These are phyloP conservation scores for Vitis hybrid DNA, from an alignment of 177 flowering plant species.

Conservation along the genomic window DNA sequence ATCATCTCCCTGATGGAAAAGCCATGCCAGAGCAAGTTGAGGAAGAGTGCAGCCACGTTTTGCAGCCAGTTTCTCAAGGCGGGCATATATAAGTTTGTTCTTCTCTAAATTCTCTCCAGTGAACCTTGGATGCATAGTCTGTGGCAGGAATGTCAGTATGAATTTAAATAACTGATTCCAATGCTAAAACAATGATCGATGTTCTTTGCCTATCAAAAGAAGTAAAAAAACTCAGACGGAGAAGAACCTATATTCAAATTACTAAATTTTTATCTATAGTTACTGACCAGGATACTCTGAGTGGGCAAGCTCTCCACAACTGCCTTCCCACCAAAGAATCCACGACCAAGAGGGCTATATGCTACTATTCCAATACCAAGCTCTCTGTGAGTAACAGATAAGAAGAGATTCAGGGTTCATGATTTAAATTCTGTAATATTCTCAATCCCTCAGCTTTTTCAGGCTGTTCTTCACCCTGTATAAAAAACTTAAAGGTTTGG, in stretches of 20 bases:
- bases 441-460: not conserved
- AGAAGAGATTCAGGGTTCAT: not conserved
- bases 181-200: too few species aligned
- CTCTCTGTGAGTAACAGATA: conserved; percentile 26
- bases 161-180: not conserved
- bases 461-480: not conserved
- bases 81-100: conserved; percentile 36
- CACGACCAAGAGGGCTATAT: conserved; percentile 70
- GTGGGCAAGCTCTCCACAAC: conserved; percentile 43
- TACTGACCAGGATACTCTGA: conserved; percentile 48
- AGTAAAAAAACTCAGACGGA: too few species aligned
- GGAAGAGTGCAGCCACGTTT: conserved; percentile 39
- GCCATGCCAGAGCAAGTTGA: conserved; percentile 55
- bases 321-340: conserved; percentile 73
- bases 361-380: conserved; percentile 68
- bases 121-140: conserved; percentile 37
- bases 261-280: not conserved
- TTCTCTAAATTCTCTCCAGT: conserved; percentile 44
- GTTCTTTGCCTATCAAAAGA: too few species aligned
- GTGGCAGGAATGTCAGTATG: not conserved
- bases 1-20: conserved; percentile 48
- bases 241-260: too few species aligned
- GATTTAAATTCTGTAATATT: not conserved
- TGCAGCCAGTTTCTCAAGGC: conserved; percentile 27
- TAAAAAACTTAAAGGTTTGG: not conserved